A percentile compares a stretch with the other conserved stretches of the same genome.
Conservation (phyloP, 1,284 basidiomycete genomes). For the Violaceomyces palustris region DNA sequence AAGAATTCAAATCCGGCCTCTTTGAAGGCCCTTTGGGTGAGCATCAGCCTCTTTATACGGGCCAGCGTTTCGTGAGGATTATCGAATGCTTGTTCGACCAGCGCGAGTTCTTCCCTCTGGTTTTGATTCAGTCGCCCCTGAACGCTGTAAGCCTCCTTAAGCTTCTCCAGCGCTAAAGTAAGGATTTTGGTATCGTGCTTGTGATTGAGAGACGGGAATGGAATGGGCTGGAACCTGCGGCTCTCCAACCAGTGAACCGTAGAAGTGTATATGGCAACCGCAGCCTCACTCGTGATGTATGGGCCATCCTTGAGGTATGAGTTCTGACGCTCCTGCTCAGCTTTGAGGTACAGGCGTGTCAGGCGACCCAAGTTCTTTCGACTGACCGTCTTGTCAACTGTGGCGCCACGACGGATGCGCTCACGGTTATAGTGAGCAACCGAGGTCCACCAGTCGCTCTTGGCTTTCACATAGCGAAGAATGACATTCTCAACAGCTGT, state of each 20-base stretch:
- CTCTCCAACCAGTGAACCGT: slow-evolving; percentile 53
- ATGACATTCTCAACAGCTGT: slow-evolving; percentile 99
- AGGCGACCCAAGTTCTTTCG: slow-evolving; percentile 90
- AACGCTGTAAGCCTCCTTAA: slow-evolving; percentile 52
- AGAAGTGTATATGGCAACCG: slow-evolving; percentile 51
- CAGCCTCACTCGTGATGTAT: slow-evolving; percentile 50
- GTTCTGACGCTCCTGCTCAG: slow-evolving; percentile 52
- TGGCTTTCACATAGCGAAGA: slow-evolving; percentile 96
- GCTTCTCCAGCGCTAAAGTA: slow-evolving; percentile 49
- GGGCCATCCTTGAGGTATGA: slow-evolving; percentile 52
- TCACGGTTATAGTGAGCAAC: slow-evolving; percentile 87
- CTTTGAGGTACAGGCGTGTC: slow-evolving; percentile 61
- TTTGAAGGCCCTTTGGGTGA: slow-evolving; percentile 53
- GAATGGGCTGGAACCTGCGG: slow-evolving; percentile 51
- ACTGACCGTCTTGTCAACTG: slow-evolving; percentile 97
- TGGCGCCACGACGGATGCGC: slow-evolving; percentile 89
- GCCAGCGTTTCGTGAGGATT: slow-evolving; percentile 52
- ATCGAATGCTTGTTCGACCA: slow-evolving; percentile 53
- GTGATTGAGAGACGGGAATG: slow-evolving; percentile 52
- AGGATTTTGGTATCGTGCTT: slow-evolving; percentile 52
- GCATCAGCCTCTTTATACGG: slow-evolving; percentile 51
- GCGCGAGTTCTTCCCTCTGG: slow-evolving; percentile 51
- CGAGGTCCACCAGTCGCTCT: slow-evolving; percentile 98
- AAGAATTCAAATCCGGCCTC: slow-evolving; percentile 52
- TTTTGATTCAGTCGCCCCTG: slow-evolving; percentile 51